Evolutionary conservation across 2,329 filamentous ascomycete genomes (phyloP), one percentile per base, ranked within the genome.

Genomic region (Pseudogymnoascus sp.): DNA sequence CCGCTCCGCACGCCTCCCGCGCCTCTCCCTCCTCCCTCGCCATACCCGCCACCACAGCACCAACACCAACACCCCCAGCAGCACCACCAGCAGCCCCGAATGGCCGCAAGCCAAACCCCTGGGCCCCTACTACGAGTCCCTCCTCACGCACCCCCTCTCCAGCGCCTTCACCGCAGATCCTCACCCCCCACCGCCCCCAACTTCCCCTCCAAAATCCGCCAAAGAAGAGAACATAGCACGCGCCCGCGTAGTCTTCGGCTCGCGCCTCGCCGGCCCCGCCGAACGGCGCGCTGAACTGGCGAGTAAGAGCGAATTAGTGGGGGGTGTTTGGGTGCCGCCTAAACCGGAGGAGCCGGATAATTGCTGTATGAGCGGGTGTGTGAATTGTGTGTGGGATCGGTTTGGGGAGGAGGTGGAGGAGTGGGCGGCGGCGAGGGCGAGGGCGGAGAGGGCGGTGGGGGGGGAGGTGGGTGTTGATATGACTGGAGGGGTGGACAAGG

Each of bases 331-430:
- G 17, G 88, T 97, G 4, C 95, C 95, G 1, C 93, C 92, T 0
- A 84, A 84, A 59, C 95, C 95, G 1, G 82, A 86, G 59, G 93
- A 99, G 76, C 95, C 95, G 3, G 95, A 97, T 71, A 97, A 99
- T 73, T 99, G 95, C 82, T 99, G 95, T 77, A 99, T 99, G 95
- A 95, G 90, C 72, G 95, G 95, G 2, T 99, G 95, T 74, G 93
- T 96, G 59, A 93, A 97, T 75, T 99, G 95, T 75, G 95, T 97
- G 2, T 97, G 93, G 93, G 93, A 97, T 70, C 81, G 86, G 62
- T 97, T 88, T 75, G 83, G 93, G 7, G 93, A 99, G 68, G 95
- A 97, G 61, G 82, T 97, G 76, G 93, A 97, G 75, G 89, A 90
- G 64, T 97, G 92, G 91, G 88, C 87, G 3, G 78, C 79, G 13